Percentiles rank a stretch among this genome's conserved stretches.
phyloP scores from a whole-genome alignment of 768 basidiomycete genomes.

The Termitomyces sp. region DNA sequence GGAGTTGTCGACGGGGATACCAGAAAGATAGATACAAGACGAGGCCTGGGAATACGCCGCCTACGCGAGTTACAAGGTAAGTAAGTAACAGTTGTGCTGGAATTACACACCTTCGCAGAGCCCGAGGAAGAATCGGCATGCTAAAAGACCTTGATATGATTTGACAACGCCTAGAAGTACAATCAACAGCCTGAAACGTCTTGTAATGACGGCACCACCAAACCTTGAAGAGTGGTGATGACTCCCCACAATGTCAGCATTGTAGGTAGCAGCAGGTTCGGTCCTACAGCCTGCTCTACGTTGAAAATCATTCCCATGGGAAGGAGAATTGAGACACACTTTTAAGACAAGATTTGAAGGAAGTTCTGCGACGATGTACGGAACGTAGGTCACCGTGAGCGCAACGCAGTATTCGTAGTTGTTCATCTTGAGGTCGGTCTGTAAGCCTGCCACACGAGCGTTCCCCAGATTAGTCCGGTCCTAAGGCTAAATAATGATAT shows the following conservation, averaged over 20 bases:
- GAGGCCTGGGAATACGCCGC: conserved; percentile 53
- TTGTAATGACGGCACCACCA: background rate
- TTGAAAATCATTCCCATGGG: background rate
- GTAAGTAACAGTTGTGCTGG: background rate
- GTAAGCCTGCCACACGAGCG: background rate
- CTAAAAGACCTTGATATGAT: conserved; percentile 37
- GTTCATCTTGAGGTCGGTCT: background rate
- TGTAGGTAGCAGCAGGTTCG: conserved; percentile 28
- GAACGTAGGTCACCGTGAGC: background rate
- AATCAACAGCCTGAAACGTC: background rate
- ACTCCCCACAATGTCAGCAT: conserved; percentile 68
- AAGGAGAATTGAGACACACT: background rate
- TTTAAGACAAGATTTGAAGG: background rate
- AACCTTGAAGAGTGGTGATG: conserved; percentile 57
- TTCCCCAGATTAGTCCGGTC: conserved; percentile 1
- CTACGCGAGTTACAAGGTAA: conserved; percentile 17
- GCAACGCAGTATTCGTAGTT: background rate
- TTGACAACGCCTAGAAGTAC: conserved; percentile 36
- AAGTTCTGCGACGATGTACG: background rate
- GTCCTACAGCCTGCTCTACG: background rate
- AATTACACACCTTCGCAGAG: conserved; percentile 36
- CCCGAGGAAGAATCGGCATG: conserved; percentile 46
- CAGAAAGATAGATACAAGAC: conserved; percentile 53
- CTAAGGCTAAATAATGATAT: background rate
- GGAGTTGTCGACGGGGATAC: conserved; percentile 44